Base-by-base conservation (phyloP, 306 rosid species). In the Pyrus communis region DNA sequence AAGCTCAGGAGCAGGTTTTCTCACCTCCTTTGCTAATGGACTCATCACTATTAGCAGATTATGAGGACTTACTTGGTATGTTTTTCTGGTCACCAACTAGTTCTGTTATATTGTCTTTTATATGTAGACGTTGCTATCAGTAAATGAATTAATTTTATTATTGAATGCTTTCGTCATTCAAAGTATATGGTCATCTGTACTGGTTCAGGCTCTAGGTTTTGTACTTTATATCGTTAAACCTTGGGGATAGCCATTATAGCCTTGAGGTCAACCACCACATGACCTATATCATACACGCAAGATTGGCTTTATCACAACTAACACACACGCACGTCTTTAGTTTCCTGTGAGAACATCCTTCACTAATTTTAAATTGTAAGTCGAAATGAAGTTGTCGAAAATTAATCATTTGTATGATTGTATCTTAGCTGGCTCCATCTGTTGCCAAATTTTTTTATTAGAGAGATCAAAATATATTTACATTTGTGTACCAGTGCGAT, bases 51-150 rank as follows among this genome's bases (percentile, higher is more conserved):
- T 75, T 91, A 70, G 82, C 84, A 21, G 97, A 95, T 88, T 96
- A 89, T 64, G 99, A 96, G 79, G 99, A 95, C 78, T 88, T 96
- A 71, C 93, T 92, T 66, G 99, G 99, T 96, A 89, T 76, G 97
- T 84, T 82, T 68, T 70, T 49, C 75, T 79, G 75, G 64, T 59
- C 73, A 25, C 80, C 21, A 68, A 42, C 66, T 81, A 52, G 80
- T 75, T 15, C 58, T 52, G 46, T 68, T 71, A 25, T 63, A 19
- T 77, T 18, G 46, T 15, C 74, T 27, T 64, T 23, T 64, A 28
- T 73, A 54, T 77, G 66, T 70, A 75, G 31, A 17, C 35, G 64
- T 71, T 46, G 30, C 77, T 71, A 19, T 55, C 64, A 54, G 65
- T 62, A 38, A 72, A 30, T 68, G 63, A 45, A 65, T 45, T 25